Percentiles rank a stretch among this genome's conserved stretches.
Evolutionary conservation across 768 basidiomycete genomes (phyloP).

Genomic region (Leucocoprinus birnbaumii): DNA sequence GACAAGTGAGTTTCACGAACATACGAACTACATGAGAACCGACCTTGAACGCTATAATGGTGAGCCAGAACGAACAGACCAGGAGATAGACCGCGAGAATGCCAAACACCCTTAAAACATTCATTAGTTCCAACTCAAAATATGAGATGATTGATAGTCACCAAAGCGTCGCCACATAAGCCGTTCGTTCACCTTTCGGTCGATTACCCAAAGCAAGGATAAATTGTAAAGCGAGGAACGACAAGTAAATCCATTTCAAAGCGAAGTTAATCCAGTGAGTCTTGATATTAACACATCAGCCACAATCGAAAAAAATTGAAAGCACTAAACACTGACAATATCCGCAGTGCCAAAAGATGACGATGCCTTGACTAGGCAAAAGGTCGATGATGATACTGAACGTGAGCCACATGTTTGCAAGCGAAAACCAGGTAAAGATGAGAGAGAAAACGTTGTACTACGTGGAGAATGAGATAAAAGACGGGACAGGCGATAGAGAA

Average conservation of each 20-base stretch:
- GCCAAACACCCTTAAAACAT: conserved; percentile 74
- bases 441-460: conserved; percentile 86
- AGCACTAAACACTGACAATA: conserved; percentile 47
- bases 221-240: conserved; percentile 76
- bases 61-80: conserved; percentile 84
- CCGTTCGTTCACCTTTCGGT: conserved; percentile 82
- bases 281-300: conserved; percentile 41
- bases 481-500: background rate
- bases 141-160: conserved; percentile 61
- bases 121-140: background rate
- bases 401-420: conserved; percentile 93
- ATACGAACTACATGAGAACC: conserved; percentile 18
- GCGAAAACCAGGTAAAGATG: conserved; percentile 89
- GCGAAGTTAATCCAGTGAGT: conserved; percentile 86
- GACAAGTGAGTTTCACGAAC: background rate
- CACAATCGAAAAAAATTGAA: no score
- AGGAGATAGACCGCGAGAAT: conserved; percentile 81
- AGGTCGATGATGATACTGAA: conserved; percentile 94
- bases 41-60: conserved; percentile 75
- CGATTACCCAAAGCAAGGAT: conserved; percentile 68
- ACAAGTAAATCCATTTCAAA: conserved; percentile 85
- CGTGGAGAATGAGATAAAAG: background rate
- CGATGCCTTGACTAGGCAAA: conserved; percentile 49
- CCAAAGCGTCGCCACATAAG: conserved; percentile 76
- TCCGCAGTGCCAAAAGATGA: conserved; percentile 70